These are phyloP conservation scores for Pseudogymnoascus sp. DNA, from an alignment of 2,329 filamentous ascomycete species.

Conservation along the genomic window DNA sequence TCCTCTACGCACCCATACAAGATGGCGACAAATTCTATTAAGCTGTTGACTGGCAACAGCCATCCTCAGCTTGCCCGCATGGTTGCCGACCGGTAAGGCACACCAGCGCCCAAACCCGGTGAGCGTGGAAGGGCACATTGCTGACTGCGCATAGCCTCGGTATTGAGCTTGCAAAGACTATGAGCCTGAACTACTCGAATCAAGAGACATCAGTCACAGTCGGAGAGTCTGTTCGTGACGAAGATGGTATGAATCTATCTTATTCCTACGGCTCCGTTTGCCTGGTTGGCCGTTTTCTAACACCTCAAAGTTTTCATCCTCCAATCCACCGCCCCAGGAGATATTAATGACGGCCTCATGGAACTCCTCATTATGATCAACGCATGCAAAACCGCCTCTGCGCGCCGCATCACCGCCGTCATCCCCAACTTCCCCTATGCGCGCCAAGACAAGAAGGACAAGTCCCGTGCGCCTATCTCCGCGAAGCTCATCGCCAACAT, in stretches of 20 bases:
- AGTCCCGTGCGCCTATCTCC: constrained; percentile 90
- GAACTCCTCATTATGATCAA: constrained; percentile 98
- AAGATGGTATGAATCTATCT: constrained; percentile 57
- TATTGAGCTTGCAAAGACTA: constrained; percentile 70
- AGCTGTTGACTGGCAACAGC: constrained; percentile 68
- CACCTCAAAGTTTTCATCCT: constrained; percentile 73
- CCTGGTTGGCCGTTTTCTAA: background rate
- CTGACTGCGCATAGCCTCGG: constrained; percentile 49
- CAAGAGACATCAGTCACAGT: constrained; percentile 87
- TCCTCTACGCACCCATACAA: background rate
- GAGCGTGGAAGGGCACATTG: background rate
- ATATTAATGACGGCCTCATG: constrained; percentile 98
- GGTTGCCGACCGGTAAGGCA: constrained; percentile 53
- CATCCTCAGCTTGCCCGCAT: constrained; percentile 64
- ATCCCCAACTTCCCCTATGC: constrained; percentile 96
- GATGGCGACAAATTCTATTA: constrained; percentile 69
- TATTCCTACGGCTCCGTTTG: constrained; percentile 16
- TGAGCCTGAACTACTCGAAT: constrained; percentile 79
- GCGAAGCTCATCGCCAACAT: constrained; percentile 96
- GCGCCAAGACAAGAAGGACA: constrained; percentile 95
- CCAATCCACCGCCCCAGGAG: constrained; percentile 87
- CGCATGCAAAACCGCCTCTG: constrained; percentile 78
- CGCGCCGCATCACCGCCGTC: constrained; percentile 87
- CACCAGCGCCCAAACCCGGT: constrained; percentile 12
- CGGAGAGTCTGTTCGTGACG: constrained; percentile 90